Evolutionary conservation across 2,329 filamentous ascomycete species (phyloP).

Genomic region (Calonectria pteridis): DNA sequence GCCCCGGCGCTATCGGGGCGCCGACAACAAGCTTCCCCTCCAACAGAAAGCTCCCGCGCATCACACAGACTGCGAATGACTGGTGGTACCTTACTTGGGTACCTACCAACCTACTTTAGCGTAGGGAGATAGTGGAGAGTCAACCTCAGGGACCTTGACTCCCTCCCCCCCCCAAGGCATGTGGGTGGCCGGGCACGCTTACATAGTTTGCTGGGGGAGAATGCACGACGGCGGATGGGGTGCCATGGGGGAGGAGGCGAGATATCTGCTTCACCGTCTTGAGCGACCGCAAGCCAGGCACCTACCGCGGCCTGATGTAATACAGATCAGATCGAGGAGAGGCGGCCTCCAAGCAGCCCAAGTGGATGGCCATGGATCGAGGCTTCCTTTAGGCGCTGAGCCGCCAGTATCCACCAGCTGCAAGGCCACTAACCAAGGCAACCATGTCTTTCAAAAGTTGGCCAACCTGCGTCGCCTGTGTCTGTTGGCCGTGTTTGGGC

Average conservation of each 20-base stretch:
- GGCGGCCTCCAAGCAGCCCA: constrained; percentile 14
- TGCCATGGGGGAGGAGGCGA: background rate
- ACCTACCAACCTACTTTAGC: constrained; percentile 6
- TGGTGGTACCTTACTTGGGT: constrained; percentile 1
- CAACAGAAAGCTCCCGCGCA: constrained; percentile 6
- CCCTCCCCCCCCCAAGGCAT: background rate
- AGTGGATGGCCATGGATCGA: constrained; percentile 12
- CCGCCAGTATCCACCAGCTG: constrained; percentile 21
- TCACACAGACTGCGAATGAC: background rate
- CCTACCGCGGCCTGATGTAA: background rate
- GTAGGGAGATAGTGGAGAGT: constrained; percentile 7
- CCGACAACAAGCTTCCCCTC: constrained; percentile 6
- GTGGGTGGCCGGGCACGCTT: constrained; percentile 1
- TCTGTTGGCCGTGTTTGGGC: background rate
- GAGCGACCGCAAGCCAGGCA: background rate
- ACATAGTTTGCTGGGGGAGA: background rate
- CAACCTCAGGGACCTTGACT: constrained; percentile 13
- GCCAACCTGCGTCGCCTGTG: background rate
- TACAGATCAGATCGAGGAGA: background rate
- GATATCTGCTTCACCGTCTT: background rate
- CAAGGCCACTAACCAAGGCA: constrained; percentile 6
- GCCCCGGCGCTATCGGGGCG: constrained; percentile 4
- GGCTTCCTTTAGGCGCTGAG: constrained; percentile 21
- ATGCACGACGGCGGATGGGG: background rate
- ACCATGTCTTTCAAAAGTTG: background rate